Evolutionary conservation across 2,329 filamentous ascomycete genomes (phyloP).

Genomic region (Penicillium sp.): DNA sequence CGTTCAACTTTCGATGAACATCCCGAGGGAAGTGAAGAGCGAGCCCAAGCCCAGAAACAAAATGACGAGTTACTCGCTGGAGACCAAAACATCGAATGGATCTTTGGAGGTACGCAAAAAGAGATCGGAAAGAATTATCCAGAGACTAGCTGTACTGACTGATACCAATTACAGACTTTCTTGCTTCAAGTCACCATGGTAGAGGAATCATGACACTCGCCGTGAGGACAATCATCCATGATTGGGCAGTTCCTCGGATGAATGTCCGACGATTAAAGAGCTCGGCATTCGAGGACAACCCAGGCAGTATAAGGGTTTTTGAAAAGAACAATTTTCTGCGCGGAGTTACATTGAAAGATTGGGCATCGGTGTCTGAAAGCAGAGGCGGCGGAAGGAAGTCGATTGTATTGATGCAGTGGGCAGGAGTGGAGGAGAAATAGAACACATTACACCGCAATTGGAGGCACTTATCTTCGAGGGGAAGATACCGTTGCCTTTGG

Average conservation of each 20-base stretch:
- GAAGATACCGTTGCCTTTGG: not conserved
- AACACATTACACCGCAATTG: not conserved
- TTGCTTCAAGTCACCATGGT: constrained; percentile 36
- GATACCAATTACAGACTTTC: constrained; percentile 24
- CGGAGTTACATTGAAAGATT: constrained; percentile 28
- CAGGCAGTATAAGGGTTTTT: constrained; percentile 36
- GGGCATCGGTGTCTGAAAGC: constrained; percentile 18
- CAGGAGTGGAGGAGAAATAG: not conserved
- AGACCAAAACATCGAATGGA: constrained; percentile 35
- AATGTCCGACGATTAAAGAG: constrained; percentile 32
- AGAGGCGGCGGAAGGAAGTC: constrained; percentile 32
- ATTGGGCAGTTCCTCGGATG: constrained; percentile 39
- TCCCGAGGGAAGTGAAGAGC: constrained; percentile 24
- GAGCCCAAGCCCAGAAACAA: constrained; percentile 17
- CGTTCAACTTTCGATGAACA: constrained; percentile 38
- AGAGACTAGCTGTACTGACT: not conserved
- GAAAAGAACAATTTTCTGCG: constrained; percentile 37
- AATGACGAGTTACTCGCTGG: constrained; percentile 33
- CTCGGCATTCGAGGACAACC: constrained; percentile 34
- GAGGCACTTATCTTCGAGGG: not conserved
- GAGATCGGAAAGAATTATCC: not conserved
- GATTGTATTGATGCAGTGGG: constrained; percentile 26
- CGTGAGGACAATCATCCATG: constrained; percentile 29
- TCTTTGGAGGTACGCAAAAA: constrained; percentile 31
- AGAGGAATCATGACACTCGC: constrained; percentile 40